Conservation (phyloP, 2,329 filamentous ascomycete species). For the Fusarium sacchari region DNA sequence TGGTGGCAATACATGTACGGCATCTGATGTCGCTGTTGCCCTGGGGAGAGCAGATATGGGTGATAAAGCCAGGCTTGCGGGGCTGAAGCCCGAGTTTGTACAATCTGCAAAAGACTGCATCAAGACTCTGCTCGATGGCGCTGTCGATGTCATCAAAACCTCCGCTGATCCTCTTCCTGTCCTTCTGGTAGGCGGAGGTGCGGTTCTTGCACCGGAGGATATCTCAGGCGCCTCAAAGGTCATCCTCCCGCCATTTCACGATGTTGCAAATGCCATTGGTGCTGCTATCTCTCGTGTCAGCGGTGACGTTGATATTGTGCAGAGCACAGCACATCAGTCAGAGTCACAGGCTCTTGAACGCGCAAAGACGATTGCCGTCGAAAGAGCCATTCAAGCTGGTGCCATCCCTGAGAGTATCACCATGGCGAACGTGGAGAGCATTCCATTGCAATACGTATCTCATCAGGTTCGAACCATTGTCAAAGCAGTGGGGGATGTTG, state of each 20-base stretch:
- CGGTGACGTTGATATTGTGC: background rate
- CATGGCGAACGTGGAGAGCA: background rate
- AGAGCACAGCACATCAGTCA: background rate
- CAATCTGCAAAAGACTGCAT: background rate
- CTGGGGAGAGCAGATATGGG: background rate
- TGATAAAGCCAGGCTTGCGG: background rate
- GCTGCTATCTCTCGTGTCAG: slow-evolving; percentile 53
- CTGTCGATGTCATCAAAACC: slow-evolving; percentile 10
- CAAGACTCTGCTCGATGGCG: background rate
- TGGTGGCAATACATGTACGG: background rate
- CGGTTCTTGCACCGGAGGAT: slow-evolving; percentile 53
- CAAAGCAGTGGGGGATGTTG: background rate
- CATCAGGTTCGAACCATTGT: background rate
- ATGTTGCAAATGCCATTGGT: slow-evolving; percentile 61
- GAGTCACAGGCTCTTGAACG: background rate
- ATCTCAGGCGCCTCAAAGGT: slow-evolving; percentile 48
- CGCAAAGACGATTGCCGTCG: background rate
- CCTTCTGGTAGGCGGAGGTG: slow-evolving; percentile 53
- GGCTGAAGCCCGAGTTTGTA: background rate
- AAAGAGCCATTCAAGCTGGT: background rate
- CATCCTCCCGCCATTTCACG: slow-evolving; percentile 46
- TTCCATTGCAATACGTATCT: background rate
- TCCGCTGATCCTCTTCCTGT: background rate
- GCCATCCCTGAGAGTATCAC: background rate
- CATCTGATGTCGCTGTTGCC: slow-evolving; percentile 2